Base-by-base conservation (phyloP, 75 land plant genomes). In the Larix kaempferi region DNA sequence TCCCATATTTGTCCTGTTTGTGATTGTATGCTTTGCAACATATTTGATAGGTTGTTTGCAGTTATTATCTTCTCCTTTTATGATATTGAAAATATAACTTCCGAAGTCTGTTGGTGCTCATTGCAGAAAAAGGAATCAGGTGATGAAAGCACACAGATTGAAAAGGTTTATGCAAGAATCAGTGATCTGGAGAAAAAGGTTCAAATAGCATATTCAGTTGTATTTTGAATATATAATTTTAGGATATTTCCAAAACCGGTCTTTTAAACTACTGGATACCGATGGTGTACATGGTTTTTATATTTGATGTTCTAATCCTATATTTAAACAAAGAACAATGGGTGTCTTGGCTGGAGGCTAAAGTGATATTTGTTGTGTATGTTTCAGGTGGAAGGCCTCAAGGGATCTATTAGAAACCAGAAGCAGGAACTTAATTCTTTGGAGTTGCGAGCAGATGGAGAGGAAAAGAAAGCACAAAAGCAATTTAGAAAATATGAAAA, bases 361-460 rank as follows among this genome's bases (percentile, higher is more conserved):
- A 37, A 67, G 22, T 41, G 37, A 67, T 67, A 67, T 37, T 33
- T 67, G 22, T 37, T 33, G 19, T 67, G 2, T 17, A 37, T 66
- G 6, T 39, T 19, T 19, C 10, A 67, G 71, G 71, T 67, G 49
- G 71, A 67, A 67, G n/a, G 22, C 11, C 49, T 67, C 2, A 39
- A 67, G 71, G 71, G 21, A 19, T 67, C 71, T 21, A 67, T 67
- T 35, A 67, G 71, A 67, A 37, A 67, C n/a, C 71, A 19, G 7
- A 67, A 67, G 49, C 22, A 37, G 17, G 71, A 67, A 67, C 39
- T 6, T 13, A 2, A 7, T 29, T 21, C 35, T n/a, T 35, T 67
- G n/a, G 39, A 39, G 22, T 67, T 37, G 71, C 39, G 39, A 37
- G 71, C 10, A 37, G 49, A 39, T 67, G 44, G 37, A 39, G 71